Conservation (phyloP, 257 asterid genomes). For the Fraxinus anomala region DNA sequence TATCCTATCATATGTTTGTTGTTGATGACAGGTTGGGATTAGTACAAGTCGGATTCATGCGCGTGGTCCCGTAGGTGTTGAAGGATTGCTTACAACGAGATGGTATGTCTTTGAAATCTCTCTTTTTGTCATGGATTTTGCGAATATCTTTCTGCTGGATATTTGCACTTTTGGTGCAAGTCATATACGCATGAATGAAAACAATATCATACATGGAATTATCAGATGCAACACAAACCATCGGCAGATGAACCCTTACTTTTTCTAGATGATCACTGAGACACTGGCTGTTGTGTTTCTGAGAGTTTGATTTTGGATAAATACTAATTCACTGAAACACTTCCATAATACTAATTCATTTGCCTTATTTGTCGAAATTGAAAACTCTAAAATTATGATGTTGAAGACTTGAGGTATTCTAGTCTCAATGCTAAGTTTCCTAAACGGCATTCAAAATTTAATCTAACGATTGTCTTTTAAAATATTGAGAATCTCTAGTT, state of each 20-base stretch:
- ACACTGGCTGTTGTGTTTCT: not conserved
- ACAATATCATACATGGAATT: not conserved
- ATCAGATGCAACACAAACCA: not conserved
- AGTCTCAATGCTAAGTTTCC: not conserved
- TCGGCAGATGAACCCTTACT: not conserved
- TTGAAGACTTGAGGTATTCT: not conserved
- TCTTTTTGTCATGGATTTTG: not conserved
- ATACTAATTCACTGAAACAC: not conserved
- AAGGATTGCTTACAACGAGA: constrained; percentile 89
- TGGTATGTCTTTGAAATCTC: constrained; percentile 48
- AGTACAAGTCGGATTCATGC: constrained; percentile 98
- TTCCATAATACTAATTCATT: not conserved
- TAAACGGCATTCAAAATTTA: not conserved
- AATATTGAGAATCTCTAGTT: not conserved
- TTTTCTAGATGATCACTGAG: too few relatives aligned
- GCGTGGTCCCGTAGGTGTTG: constrained; percentile 98
- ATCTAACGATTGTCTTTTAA: not conserved
- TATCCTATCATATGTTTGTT: constrained; percentile 13
- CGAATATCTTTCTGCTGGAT: not conserved
- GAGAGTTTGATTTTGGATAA: not conserved
- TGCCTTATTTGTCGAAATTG: not conserved
- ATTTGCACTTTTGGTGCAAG: not conserved
- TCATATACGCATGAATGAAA: not conserved
- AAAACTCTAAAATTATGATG: not conserved
- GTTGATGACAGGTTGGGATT: constrained; percentile 72